Evolutionary conservation across 768 basidiomycete genomes (phyloP).

Genomic region (Suillus hirtellus): DNA sequence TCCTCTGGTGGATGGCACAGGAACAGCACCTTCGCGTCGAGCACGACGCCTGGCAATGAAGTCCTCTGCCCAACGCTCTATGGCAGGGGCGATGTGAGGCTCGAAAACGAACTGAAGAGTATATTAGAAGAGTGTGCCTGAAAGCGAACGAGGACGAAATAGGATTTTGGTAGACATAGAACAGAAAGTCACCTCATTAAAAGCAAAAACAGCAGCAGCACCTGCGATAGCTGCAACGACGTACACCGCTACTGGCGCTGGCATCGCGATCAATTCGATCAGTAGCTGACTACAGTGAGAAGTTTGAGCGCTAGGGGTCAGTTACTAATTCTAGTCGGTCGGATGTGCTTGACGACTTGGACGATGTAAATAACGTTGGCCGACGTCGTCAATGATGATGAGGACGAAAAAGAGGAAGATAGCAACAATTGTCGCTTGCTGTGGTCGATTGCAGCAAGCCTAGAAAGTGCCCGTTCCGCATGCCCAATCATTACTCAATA

Average conservation of each 20-base stretch:
- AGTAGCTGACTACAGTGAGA: not conserved
- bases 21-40: constrained; percentile 25
- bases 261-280: constrained; percentile 18
- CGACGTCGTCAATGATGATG: not conserved
- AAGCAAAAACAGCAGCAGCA: constrained; percentile 49
- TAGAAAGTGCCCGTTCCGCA: constrained; percentile 1
- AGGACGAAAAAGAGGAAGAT: not conserved
- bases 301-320: constrained; percentile 1
- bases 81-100: constrained; percentile 62
- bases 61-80: constrained; percentile 47
- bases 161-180: not conserved
- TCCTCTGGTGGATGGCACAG: constrained; percentile 23
- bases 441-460: not conserved
- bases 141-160: not conserved
- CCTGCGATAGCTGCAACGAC: constrained; percentile 51
- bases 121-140: not conserved
- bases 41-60: constrained; percentile 28
- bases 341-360: too few species aligned
- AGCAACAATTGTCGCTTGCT: not conserved
- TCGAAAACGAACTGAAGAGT: constrained; percentile 61
- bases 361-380: too few species aligned
- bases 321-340: not conserved
- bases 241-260: constrained; percentile 43
- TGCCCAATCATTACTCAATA: not conserved
- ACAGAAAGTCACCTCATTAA: constrained; percentile 53